phyloP scores from a whole-genome alignment of 805 yeast species.

The Candida parachauliodes region DNA sequence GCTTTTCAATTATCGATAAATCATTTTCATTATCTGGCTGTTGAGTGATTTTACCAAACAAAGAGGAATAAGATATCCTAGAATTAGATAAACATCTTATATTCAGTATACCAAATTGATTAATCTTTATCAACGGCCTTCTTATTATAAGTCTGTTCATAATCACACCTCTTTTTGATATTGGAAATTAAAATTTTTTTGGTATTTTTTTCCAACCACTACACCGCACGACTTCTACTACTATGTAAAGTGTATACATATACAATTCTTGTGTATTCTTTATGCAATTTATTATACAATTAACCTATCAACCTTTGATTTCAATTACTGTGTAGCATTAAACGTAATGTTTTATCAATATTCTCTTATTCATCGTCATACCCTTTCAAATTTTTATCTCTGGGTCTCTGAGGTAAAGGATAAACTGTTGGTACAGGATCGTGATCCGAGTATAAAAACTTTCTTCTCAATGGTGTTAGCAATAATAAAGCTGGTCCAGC shows the following conservation, averaged over 20 bases:
- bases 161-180: too few relatives aligned
- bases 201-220: not conserved
- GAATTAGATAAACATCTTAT: constrained; percentile 2
- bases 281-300: too few relatives aligned
- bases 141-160: not conserved
- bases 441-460: constrained; percentile 61
- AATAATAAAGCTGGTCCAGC: constrained; percentile 64
- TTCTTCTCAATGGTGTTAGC: constrained; percentile 67
- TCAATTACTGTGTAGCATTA: too few relatives aligned
- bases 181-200: constrained; percentile 3
- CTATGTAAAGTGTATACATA: too few relatives aligned
- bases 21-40: constrained; percentile 1
- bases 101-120: constrained; percentile 1
- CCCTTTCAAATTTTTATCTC: constrained; percentile 48
- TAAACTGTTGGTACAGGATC: constrained; percentile 60
- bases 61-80: not conserved
- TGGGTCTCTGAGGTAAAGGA: constrained; percentile 53
- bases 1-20: constrained; percentile 1
- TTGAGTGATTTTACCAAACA: constrained; percentile 6
- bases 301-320: too few relatives aligned
- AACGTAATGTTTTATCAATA: too few relatives aligned
- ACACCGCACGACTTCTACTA: not conserved
- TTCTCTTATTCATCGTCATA: constrained; percentile 44
- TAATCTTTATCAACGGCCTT: not conserved
- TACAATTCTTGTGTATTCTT: too few relatives aligned